Conservation (phyloP, 73 alveolate genomes). For the Effrenium voratum region DNA sequence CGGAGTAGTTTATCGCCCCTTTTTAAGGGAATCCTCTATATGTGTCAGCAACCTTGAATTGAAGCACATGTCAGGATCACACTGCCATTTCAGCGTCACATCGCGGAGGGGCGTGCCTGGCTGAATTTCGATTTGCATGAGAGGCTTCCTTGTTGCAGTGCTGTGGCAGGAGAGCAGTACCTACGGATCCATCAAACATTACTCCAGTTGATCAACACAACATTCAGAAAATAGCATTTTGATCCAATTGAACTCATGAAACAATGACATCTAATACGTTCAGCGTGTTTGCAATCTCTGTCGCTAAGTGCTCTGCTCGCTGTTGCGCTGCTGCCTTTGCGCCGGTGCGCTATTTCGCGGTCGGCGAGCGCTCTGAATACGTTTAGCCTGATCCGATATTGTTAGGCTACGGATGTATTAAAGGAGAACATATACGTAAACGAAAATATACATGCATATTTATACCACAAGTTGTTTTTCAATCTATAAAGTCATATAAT, state of each 20-base stretch:
- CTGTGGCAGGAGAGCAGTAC: constrained; percentile 59
- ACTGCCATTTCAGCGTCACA: constrained; percentile 74
- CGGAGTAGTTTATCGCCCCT: neutral
- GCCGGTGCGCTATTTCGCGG: too few species aligned
- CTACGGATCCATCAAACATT: constrained; percentile 33
- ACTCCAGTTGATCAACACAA: constrained; percentile 19
- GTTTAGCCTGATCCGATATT: too few species aligned
- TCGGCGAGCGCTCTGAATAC: too few species aligned
- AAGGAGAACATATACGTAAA: too few species aligned
- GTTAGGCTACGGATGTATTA: too few species aligned
- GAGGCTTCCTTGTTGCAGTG: too few species aligned
- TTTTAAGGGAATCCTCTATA: neutral
- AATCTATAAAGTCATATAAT: too few species aligned
- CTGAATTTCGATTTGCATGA: too few species aligned
- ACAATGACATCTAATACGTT: neutral
- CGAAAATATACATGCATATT: too few species aligned
- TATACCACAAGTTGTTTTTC: too few species aligned
- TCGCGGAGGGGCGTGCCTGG: constrained; percentile 67
- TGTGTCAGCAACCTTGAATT: neutral
- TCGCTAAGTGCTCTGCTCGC: neutral
- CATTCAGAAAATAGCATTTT: neutral
- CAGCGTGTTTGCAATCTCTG: neutral
- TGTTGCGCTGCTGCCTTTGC: neutral
- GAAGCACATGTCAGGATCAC: constrained; percentile 8
- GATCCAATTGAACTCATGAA: too few species aligned